phyloP scores from a whole-genome alignment of 352 stramenopile genomes.

The Lagenidium sp. region DNA sequence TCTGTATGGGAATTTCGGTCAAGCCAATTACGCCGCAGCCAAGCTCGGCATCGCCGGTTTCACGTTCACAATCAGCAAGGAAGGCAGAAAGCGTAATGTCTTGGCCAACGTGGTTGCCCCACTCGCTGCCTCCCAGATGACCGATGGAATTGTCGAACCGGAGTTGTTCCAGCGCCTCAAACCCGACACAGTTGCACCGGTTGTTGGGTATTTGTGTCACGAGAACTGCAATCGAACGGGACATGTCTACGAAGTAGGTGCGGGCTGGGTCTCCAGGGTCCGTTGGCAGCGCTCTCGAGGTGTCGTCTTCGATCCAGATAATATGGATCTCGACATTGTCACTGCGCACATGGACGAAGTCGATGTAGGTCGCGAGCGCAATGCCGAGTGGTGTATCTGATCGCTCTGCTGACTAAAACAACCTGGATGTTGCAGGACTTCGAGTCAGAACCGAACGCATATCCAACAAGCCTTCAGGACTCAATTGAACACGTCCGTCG shows the following conservation, averaged over 20 bases:
- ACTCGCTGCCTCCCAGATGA: conserved; percentile 81
- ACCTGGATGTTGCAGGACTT: conserved; percentile 49
- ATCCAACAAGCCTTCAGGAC: conserved; percentile 56
- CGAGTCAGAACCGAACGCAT: conserved; percentile 34
- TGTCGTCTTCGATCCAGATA: conserved; percentile 34
- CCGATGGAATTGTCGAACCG: conserved; percentile 58
- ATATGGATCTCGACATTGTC: conserved; percentile 41
- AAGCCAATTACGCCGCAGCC: conserved; percentile 82
- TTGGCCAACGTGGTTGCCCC: conserved; percentile 77
- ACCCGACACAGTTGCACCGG: conserved; percentile 68
- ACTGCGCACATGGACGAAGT: conserved; percentile 40
- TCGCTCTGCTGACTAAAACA: too few species aligned
- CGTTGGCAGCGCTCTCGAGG: conserved; percentile 71
- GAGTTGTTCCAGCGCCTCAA: conserved; percentile 56
- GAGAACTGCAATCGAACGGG: conserved; percentile 64
- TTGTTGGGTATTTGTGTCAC: conserved; percentile 82
- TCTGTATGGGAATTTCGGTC: conserved; percentile 86
- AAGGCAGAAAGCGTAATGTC: conserved; percentile 71
- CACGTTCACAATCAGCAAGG: conserved; percentile 84
- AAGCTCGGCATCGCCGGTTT: conserved; percentile 92
- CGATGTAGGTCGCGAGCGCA: conserved; percentile 44
- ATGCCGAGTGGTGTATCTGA: too few species aligned
- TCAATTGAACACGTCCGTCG: conserved; percentile 30
- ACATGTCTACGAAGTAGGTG: conserved; percentile 77
- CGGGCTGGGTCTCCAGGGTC: conserved; percentile 65